Evolutionary conservation across 805 yeast genomes (phyloP).

Genomic region (Ogataea kodamae): DNA sequence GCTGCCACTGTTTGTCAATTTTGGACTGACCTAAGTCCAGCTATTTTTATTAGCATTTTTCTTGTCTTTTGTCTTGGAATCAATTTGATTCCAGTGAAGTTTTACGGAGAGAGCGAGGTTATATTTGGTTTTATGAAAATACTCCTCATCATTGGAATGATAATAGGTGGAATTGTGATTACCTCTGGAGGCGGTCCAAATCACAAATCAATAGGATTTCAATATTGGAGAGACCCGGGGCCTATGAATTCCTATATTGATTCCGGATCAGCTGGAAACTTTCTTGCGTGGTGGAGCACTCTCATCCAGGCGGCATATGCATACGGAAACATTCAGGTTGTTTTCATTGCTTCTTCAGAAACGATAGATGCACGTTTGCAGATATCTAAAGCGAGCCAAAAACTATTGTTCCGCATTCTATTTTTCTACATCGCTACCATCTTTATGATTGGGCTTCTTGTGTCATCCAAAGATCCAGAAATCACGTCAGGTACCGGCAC

Average conservation of each 20-base stretch:
- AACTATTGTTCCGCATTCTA: constrained; percentile 23
- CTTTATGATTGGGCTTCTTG: constrained; percentile 45
- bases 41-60: constrained; percentile 55
- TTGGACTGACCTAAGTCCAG: constrained; percentile 53
- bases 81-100: constrained; percentile 47
- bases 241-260: constrained; percentile 44
- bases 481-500: constrained; percentile 49
- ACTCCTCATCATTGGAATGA: constrained; percentile 54
- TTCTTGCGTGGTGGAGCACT: constrained; percentile 41
- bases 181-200: constrained; percentile 62
- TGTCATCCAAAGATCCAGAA: constrained; percentile 36
- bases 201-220: constrained; percentile 38
- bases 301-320: constrained; percentile 58
- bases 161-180: constrained; percentile 48
- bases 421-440: constrained; percentile 23
- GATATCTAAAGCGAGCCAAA: constrained; percentile 24
- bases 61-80: constrained; percentile 40
- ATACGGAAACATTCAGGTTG: constrained; percentile 46
- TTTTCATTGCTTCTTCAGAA: constrained; percentile 25
- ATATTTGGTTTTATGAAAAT: constrained; percentile 64
- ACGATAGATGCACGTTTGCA: constrained; percentile 22
- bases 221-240: constrained; percentile 33
- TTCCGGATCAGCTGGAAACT: constrained; percentile 50
- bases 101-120: constrained; percentile 50
- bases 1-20: constrained; percentile 53